These are phyloP conservation scores for Pleurotus ostreatus DNA, from an alignment of 768 basidiomycete genomes.

Conservation along the genomic window DNA sequence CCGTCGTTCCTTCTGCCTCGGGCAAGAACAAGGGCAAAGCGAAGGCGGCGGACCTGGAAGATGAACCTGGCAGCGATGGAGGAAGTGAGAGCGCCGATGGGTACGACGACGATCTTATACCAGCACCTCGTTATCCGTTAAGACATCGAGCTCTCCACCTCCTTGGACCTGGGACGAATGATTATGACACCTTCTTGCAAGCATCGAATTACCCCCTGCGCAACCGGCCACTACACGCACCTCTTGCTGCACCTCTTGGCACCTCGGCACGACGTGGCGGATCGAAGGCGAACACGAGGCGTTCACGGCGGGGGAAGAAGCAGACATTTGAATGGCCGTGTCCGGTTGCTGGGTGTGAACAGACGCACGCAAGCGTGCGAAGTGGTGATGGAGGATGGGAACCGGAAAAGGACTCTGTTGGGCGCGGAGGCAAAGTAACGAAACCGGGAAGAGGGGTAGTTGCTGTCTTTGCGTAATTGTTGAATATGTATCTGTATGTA, in stretches of 20 bases:
- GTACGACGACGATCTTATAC: background rate
- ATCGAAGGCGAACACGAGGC: constrained; percentile 16
- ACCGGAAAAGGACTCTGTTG: constrained; percentile 44
- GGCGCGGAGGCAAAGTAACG: constrained; percentile 12
- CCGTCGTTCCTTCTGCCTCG: constrained; percentile 23
- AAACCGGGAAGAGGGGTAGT: constrained; percentile 33
- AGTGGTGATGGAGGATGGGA: constrained; percentile 53
- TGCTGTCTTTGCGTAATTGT: constrained; percentile 36
- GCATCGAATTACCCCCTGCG: background rate
- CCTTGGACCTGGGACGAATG: background rate
- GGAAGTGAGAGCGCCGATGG: background rate
- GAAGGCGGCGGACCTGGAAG: constrained; percentile 4
- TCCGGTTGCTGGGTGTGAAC: constrained; percentile 56
- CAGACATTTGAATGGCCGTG: constrained; percentile 58
- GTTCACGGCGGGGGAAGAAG: constrained; percentile 33
- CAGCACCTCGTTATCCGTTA: background rate
- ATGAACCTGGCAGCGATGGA: background rate
- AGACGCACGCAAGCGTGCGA: constrained; percentile 52
- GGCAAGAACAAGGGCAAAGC: constrained; percentile 35
- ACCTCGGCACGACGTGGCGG: constrained; percentile 12
- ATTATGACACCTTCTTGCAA: background rate
- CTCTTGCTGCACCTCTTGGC: constrained; percentile 2
- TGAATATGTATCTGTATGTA: background rate
- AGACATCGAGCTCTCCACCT: background rate
- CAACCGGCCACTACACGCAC: background rate